These are phyloP conservation scores for Rhypophila decipiens DNA, from an alignment of 495 filamentous ascomycete species.

Conservation along the genomic window DNA sequence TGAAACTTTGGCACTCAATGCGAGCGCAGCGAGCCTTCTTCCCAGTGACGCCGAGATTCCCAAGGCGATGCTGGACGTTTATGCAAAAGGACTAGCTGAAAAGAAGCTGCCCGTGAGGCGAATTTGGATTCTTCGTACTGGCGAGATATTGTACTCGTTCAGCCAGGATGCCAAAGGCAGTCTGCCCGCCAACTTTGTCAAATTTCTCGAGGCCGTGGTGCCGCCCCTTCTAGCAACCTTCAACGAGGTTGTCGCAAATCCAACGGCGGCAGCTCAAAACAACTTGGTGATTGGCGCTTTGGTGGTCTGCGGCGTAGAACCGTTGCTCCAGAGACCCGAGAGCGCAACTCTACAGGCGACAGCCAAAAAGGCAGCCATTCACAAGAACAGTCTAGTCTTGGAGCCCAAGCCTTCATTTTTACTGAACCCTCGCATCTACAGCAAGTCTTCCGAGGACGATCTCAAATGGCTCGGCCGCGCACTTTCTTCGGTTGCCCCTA, in stretches of 20 bases:
- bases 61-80: conserved; percentile 58
- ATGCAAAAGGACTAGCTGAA: conserved; percentile 75
- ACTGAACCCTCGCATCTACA: conserved; percentile 74
- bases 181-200: conserved; percentile 38
- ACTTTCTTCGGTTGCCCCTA: conserved; percentile 53
- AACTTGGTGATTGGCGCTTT: conserved; percentile 71
- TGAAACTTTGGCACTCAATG: conserved; percentile 63
- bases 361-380: conserved; percentile 54
- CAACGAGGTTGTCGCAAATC: conserved; percentile 70
- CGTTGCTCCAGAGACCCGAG: conserved; percentile 38
- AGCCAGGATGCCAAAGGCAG: conserved; percentile 34
- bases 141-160: conserved; percentile 61
- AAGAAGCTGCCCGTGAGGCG: conserved; percentile 75
- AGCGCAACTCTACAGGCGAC: conserved; percentile 33
- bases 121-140: conserved; percentile 70
- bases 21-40: conserved; percentile 54
- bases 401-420: conserved; percentile 78
- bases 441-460: conserved; percentile 71
- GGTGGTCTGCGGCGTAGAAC: conserved; percentile 58
- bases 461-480: conserved; percentile 68
- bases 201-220: conserved; percentile 54
- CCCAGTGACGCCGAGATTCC: conserved; percentile 50
- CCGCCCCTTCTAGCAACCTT: conserved; percentile 65
- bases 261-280: conserved; percentile 64
- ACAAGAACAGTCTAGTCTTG: conserved; percentile 54